Percentiles rank a stretch among this genome's conserved stretches.
Evolutionary conservation across 1,284 basidiomycete genomes (phyloP).

Genomic region (Ceratobasidium sp.): DNA sequence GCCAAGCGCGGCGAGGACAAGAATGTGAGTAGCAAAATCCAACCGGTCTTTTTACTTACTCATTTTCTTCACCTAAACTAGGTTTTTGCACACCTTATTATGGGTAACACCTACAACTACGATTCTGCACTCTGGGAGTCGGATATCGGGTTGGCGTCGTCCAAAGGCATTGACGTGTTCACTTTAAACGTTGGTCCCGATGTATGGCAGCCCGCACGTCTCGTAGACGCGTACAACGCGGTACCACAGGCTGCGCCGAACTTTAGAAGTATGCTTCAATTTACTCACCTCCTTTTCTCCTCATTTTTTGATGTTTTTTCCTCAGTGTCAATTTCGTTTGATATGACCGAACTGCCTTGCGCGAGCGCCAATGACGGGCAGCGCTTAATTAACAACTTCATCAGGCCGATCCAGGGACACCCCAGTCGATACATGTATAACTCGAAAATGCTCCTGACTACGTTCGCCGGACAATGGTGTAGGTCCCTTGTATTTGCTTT

Average conservation of each 20-base stretch:
- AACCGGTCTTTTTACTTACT: not conserved
- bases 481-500: slow-evolving; percentile 52
- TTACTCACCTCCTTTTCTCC: slow-evolving; percentile 53
- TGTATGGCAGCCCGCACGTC: slow-evolving; percentile 55
- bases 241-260: slow-evolving; percentile 53
- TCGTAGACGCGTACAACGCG: slow-evolving; percentile 56
- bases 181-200: slow-evolving; percentile 60
- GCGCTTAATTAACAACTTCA: slow-evolving; percentile 54
- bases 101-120: slow-evolving; percentile 60
- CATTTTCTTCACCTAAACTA: not conserved
- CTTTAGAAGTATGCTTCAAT: slow-evolving; percentile 55
- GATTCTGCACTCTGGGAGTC: slow-evolving; percentile 54
- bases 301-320: slow-evolving; percentile 51
- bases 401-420: slow-evolving; percentile 53
- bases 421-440: slow-evolving; percentile 57
- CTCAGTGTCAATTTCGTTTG: slow-evolving; percentile 37
- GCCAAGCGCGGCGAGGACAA: too few relatives aligned
- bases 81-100: slow-evolving; percentile 60
- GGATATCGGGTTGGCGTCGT: slow-evolving; percentile 58
- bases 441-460: slow-evolving; percentile 58
- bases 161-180: slow-evolving; percentile 61
- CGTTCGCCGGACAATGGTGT: slow-evolving; percentile 61
- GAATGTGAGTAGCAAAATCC: not conserved
- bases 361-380: slow-evolving; percentile 53
- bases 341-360: slow-evolving; percentile 51